These are phyloP conservation scores for Phylloporus arenicola DNA, from an alignment of 768 basidiomycete genomes.

Conservation along the genomic window DNA sequence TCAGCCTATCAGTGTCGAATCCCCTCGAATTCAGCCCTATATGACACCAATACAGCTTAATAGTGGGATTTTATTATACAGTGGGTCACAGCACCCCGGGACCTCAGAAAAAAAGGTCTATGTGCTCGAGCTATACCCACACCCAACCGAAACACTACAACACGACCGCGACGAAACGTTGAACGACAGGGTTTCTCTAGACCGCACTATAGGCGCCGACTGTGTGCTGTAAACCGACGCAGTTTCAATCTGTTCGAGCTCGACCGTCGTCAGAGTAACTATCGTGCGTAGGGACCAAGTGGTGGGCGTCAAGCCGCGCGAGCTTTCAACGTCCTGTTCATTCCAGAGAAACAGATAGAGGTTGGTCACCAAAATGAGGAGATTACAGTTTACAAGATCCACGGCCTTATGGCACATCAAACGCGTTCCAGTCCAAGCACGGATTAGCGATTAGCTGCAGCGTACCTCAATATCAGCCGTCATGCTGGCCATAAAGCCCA, in stretches of 20 bases:
- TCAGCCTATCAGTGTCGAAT: too few species aligned
- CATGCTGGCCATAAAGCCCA: constrained; percentile 4
- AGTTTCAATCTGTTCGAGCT: constrained; percentile 4
- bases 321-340: constrained; percentile 1
- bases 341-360: constrained; percentile 7
- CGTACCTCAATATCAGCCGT: constrained; percentile 16
- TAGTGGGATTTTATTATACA: neutral
- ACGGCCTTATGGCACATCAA: constrained; percentile 8
- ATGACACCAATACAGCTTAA: neutral
- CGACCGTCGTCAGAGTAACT: constrained; percentile 8
- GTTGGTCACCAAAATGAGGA: constrained; percentile 14
- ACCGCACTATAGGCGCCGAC: neutral
- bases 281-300: neutral
- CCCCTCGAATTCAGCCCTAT: neutral
- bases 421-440: neutral
- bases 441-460: neutral
- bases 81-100: too few species aligned
- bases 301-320: too few species aligned
- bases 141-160: neutral
- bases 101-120: neutral
- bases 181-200: neutral
- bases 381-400: constrained; percentile 12
- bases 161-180: neutral
- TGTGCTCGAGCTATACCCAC: neutral
- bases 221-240: neutral